Evolutionary conservation across 495 filamentous ascomycete genomes (phyloP), one percentile per base, ranked within the genome.

Genomic region (Barbatosphaeria neglecta): DNA sequence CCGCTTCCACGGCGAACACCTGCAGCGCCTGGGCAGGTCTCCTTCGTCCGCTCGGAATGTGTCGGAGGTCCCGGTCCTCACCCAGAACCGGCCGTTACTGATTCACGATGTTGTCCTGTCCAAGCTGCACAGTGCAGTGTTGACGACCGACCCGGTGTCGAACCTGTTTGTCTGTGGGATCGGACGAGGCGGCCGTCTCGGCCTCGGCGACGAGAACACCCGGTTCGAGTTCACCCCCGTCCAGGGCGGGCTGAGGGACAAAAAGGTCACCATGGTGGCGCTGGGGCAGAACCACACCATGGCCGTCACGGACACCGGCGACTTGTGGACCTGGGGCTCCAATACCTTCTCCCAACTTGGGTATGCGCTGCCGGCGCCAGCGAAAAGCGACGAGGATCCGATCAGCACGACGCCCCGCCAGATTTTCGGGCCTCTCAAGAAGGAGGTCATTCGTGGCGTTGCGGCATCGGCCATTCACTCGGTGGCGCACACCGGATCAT

Each of bases 121-220:
- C 0, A 98, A 97, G 60, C 70, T 97, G 2, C 87, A 94, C 53
- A 94, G 86, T 27, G 93, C 90, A 0, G 74, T 98, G 27, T 63
- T 98, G 4, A 96, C 92, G 0, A 75, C 75, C n/a, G 93, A 97
- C 54, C 86, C 87, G 0, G 81, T 90, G 48, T 83, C 86, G 3
- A 98, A 98, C 61, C 76, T 98, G 6, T 95, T 90, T 53, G 73
- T 95, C 53, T 95, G 90, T 57, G 92, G 92, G 9, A 86, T 94
- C 60, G 92, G 92, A 1, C 83, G 85, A 39, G 87, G 90, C 38
- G 93, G 93, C 31, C 77, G 92, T 42, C 74, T 98, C 19, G 92
- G 92, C 3, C 86, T 86, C 11, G 93, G 90, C 2, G 86, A 95
- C 53, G 89, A 96, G 47, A 77, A 76, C 15, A 95, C 93, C 0